These are phyloP conservation scores for Mycena kentingensis DNA, from an alignment of 768 basidiomycete species.

Conservation along the genomic window DNA sequence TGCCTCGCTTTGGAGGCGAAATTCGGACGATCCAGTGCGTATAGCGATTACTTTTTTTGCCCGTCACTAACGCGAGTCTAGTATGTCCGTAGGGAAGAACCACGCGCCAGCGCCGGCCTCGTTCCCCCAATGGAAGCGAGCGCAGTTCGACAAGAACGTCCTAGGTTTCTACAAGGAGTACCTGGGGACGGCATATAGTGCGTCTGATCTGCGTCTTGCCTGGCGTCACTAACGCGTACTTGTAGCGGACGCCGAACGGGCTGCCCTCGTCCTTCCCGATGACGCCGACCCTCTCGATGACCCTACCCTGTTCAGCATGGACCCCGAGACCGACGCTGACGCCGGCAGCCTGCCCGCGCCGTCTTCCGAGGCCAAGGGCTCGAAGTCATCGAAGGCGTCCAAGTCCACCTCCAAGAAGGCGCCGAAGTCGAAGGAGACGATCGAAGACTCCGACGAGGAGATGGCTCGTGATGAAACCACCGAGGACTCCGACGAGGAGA, in stretches of 20 bases:
- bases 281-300: no score
- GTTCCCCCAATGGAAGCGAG: neutral
- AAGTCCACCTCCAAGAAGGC: no score
- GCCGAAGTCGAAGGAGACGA: neutral
- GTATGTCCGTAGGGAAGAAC: neutral
- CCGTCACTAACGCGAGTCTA: neutral
- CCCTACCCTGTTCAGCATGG: no score
- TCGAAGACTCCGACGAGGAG: neutral
- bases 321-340: no score
- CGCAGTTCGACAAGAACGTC: neutral
- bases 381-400: no score
- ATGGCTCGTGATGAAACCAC: neutral
- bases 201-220: neutral
- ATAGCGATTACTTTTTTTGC: neutral
- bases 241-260: neutral
- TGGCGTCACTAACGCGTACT: neutral
- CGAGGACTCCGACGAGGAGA: neutral
- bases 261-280: neutral
- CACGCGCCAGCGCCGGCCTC: neutral
- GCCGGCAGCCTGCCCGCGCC: no score
- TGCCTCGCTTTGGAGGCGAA: conserved; percentile 2
- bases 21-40: conserved; percentile 4
- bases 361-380: no score
- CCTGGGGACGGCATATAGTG: neutral
- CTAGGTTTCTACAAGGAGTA: neutral